Percentiles rank a stretch among this genome's conserved stretches.
Conservation (phyloP, 345 rosid species). For the Euphorbia peplus region DNA sequence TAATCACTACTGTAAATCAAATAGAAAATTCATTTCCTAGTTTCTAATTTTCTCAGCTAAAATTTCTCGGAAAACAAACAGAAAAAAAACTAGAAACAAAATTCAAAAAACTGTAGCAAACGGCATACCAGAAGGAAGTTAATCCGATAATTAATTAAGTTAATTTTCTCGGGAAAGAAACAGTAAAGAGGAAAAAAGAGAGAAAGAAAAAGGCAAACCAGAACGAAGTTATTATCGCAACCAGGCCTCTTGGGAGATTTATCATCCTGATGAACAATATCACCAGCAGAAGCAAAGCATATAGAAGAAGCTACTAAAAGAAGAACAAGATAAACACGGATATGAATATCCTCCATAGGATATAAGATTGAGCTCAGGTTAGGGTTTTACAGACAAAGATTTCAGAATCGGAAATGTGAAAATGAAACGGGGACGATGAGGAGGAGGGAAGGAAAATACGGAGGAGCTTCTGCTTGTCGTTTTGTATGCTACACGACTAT, state of each 20-base stretch:
- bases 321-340: constrained; percentile 12
- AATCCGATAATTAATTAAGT: neutral
- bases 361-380: neutral
- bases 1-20: too few species aligned
- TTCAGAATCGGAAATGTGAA: constrained; percentile 3
- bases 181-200: too few species aligned
- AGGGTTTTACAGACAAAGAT: constrained; percentile 18
- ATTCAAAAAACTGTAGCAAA: too few species aligned
- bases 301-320: constrained; percentile 32
- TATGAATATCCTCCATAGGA: constrained; percentile 15
- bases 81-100: neutral
- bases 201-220: too few species aligned
- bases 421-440: neutral
- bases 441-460: neutral
- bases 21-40: neutral
- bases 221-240: constrained; percentile 83
- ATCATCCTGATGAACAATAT: constrained; percentile 87
- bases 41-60: too few species aligned
- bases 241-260: constrained; percentile 77
- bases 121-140: too few species aligned
- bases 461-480: constrained; percentile 20
- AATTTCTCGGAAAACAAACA: neutral
- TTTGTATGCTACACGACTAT: constrained; percentile 21
- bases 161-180: too few species aligned
- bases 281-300: constrained; percentile 54